Conservation (phyloP, 2,329 filamentous ascomycete genomes). For the Alternaria postmessia region DNA sequence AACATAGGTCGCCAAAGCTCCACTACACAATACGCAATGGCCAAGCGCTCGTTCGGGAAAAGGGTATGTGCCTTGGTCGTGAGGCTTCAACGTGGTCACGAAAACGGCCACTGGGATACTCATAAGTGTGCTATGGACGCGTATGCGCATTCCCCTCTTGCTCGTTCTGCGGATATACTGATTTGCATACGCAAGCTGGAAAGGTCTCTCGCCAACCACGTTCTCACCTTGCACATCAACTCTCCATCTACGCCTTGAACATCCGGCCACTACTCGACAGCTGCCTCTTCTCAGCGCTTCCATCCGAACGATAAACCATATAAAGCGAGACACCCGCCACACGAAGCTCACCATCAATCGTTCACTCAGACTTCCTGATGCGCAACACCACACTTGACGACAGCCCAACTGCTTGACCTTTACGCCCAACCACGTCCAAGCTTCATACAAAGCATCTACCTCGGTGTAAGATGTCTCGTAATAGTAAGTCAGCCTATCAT, state of each 20-base stretch:
- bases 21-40: background rate
- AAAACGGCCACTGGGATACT: background rate
- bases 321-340: background rate
- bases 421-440: background rate
- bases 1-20: background rate
- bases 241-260: constrained; percentile 8
- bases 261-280: background rate
- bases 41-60: background rate
- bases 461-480: constrained; percentile 13
- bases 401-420: background rate
- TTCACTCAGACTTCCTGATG: background rate
- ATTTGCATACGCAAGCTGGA: constrained; percentile 5
- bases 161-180: constrained; percentile 7
- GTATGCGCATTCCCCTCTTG: constrained; percentile 11
- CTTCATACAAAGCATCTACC: background rate
- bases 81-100: constrained; percentile 8
- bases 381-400: background rate
- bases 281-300: background rate
- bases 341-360: background rate
- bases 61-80: background rate
- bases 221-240: constrained; percentile 16
- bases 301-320: background rate
- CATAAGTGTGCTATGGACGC: constrained; percentile 14
- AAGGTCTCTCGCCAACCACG: constrained; percentile 1
- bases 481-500: constrained; percentile 10